Conservation (phyloP, 1,284 basidiomycete species). For the Afroboletus lepidellus region DNA sequence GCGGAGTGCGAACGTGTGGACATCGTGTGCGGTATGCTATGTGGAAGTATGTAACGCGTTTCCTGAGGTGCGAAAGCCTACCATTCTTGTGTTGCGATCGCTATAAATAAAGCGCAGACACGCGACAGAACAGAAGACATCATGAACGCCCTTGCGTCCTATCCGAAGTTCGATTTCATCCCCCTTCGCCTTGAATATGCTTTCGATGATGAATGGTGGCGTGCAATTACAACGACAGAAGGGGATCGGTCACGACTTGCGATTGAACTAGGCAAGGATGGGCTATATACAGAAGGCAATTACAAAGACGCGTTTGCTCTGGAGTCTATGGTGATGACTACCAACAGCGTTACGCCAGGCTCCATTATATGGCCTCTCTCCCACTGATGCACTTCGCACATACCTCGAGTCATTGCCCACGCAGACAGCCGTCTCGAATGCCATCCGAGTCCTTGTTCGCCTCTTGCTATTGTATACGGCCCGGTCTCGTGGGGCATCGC, state of each 20-base stretch:
- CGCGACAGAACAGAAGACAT: slow-evolving; percentile 56
- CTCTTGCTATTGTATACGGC: slow-evolving; percentile 73
- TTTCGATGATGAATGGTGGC: slow-evolving; percentile 71
- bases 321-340: slow-evolving; percentile 10
- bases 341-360: slow-evolving; percentile 32
- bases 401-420: slow-evolving; percentile 76
- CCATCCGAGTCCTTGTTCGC: slow-evolving; percentile 64
- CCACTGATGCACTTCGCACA: slow-evolving; percentile 49
- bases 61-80: slow-evolving; percentile 48
- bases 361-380: slow-evolving; percentile 25
- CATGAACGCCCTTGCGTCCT: slow-evolving; percentile 41
- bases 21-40: slow-evolving; percentile 59
- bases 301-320: background rate
- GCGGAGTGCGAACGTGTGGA: slow-evolving; percentile 61
- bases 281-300: slow-evolving; percentile 35
- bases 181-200: slow-evolving; percentile 67
- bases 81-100: slow-evolving; percentile 6
- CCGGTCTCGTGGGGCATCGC: slow-evolving; percentile 57
- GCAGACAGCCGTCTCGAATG: slow-evolving; percentile 66
- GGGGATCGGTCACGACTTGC: slow-evolving; percentile 31
- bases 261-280: slow-evolving; percentile 52
- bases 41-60: slow-evolving; percentile 66
- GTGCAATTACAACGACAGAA: slow-evolving; percentile 37
- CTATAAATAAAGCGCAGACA: slow-evolving; percentile 40
- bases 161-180: slow-evolving; percentile 56